phyloP scores from a whole-genome alignment of 805 yeast genomes.

The Torulaspora quercuum region DNA sequence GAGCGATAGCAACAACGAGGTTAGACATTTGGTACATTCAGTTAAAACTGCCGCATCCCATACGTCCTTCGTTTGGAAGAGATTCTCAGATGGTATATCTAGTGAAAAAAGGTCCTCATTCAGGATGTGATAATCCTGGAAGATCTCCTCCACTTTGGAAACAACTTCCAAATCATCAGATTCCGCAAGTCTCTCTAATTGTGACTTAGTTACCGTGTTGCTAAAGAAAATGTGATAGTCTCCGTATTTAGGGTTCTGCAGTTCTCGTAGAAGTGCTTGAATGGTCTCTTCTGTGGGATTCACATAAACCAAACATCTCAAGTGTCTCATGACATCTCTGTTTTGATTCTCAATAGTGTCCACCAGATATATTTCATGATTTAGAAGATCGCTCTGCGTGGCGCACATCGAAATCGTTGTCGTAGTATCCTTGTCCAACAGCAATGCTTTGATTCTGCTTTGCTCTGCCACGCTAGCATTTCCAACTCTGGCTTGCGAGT shows the following conservation, averaged over 20 bases:
- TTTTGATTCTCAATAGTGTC: constrained; percentile 61
- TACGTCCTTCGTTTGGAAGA: constrained; percentile 29
- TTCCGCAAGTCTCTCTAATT: constrained; percentile 84
- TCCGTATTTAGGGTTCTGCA: constrained; percentile 74
- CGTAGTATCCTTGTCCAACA: constrained; percentile 78
- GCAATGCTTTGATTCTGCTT: constrained; percentile 60
- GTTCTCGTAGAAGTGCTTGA: constrained; percentile 57
- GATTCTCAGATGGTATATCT: constrained; percentile 27
- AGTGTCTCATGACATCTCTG: constrained; percentile 71
- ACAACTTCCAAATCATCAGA: constrained; percentile 84
- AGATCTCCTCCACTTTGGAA: constrained; percentile 71
- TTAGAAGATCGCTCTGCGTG: constrained; percentile 79
- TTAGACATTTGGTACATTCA: constrained; percentile 25
- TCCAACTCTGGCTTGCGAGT: constrained; percentile 21
- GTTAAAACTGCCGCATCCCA: constrained; percentile 31
- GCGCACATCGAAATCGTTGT: constrained; percentile 82
- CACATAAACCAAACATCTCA: constrained; percentile 75
- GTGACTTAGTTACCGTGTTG: constrained; percentile 69
- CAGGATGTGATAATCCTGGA: constrained; percentile 75
- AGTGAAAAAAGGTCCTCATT: constrained; percentile 63
- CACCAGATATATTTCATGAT: constrained; percentile 78
- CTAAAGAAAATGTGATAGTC: constrained; percentile 75
- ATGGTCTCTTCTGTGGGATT: constrained; percentile 69
- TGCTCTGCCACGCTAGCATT: constrained; percentile 26
- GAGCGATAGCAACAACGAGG: constrained; percentile 50